Percentiles rank a stretch among this genome's conserved stretches.
These are phyloP conservation scores for Sugiyamaella mastotermitis DNA, from an alignment of 805 yeast genomes.

Conservation along the genomic window DNA sequence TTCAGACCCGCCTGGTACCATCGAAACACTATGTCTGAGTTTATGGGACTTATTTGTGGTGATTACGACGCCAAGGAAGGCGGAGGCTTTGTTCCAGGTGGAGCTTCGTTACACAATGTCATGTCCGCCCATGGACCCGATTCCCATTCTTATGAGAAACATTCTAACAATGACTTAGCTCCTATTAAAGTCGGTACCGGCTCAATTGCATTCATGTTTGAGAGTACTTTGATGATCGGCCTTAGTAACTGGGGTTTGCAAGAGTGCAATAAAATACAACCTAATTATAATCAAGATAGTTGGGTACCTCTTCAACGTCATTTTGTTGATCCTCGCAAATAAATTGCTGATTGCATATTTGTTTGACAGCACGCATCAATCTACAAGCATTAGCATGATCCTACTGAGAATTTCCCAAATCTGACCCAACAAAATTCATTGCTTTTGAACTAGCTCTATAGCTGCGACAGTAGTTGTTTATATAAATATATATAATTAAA, in stretches of 20 bases:
- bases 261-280: constrained; percentile 19
- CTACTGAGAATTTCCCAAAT: too few species aligned
- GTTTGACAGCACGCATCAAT: too few species aligned
- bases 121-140: constrained; percentile 29
- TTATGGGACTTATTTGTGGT: constrained; percentile 23
- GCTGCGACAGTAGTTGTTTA: too few species aligned
- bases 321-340: constrained; percentile 5
- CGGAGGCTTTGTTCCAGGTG: constrained; percentile 27
- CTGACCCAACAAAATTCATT: too few species aligned
- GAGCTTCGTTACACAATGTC: constrained; percentile 28
- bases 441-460: too few species aligned
- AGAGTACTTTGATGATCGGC: constrained; percentile 21
- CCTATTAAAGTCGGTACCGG: constrained; percentile 23
- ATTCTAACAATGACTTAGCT: constrained; percentile 17
- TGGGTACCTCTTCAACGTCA: constrained; percentile 16
- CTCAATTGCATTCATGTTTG: constrained; percentile 29
- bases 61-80: constrained; percentile 22
- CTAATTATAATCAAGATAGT: constrained; percentile 16
- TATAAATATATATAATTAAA: too few species aligned
- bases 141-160: constrained; percentile 22
- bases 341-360: neutral
- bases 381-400: too few species aligned
- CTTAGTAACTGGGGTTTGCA: constrained; percentile 21
- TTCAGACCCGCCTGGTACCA: constrained; percentile 29
- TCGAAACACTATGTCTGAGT: constrained; percentile 26